phyloP scores from a whole-genome alignment of 2,329 filamentous ascomycete species.

The Beauveria medogensis region DNA sequence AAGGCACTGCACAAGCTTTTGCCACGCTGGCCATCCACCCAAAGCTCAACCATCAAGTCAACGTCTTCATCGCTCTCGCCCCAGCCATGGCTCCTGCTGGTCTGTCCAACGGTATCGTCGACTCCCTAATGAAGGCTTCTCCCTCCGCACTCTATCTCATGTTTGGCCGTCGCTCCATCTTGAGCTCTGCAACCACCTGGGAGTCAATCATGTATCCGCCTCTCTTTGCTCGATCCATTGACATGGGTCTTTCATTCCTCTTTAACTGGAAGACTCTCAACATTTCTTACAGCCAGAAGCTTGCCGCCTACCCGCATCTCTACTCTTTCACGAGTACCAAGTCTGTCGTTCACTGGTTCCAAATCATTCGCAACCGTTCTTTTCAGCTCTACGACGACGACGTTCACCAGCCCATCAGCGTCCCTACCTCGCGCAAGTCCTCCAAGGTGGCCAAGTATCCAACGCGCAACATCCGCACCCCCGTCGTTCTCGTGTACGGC shows the following conservation, averaged over 20 bases:
- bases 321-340: conserved; percentile 98
- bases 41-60: conserved; percentile 81
- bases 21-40: conserved; percentile 89
- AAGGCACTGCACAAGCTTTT: conserved; percentile 95
- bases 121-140: conserved; percentile 87
- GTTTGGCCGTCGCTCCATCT: conserved; percentile 84
- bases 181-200: conserved; percentile 94
- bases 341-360: conserved; percentile 97
- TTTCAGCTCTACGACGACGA: conserved; percentile 99
- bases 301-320: conserved; percentile 89
- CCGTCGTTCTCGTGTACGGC: conserved; percentile 87
- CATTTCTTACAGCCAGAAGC: conserved; percentile 78
- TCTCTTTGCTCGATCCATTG: conserved; percentile 82
- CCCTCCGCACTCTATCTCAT: conserved; percentile 87
- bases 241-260: conserved; percentile 70
- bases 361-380: conserved; percentile 91
- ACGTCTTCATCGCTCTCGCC: conserved; percentile 92
- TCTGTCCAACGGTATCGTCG: conserved; percentile 80
- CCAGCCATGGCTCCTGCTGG: conserved; percentile 95
- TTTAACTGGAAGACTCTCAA: conserved; percentile 87
- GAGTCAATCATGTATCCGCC: conserved; percentile 91
- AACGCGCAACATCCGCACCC: conserved; percentile 93
- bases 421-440: conserved; percentile 68
- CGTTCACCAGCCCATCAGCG: conserved; percentile 65
- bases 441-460: conserved; percentile 96